Conservation (phyloP, 352 stramenopile genomes). For the Globisporangium yorkense region DNA sequence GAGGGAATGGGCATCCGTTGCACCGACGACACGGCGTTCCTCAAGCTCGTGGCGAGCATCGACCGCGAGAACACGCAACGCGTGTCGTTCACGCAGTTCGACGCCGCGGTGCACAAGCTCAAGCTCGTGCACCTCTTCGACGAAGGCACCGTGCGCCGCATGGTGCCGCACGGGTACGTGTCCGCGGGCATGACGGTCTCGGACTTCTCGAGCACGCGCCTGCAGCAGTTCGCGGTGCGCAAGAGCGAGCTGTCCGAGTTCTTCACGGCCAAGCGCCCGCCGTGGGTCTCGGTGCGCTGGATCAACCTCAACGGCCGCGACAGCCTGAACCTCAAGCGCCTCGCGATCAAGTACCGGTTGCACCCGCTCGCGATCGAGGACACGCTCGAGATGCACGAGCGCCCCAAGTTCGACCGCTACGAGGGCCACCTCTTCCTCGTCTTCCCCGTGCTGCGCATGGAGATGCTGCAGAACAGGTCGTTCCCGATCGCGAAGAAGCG, state of each 20-base stretch:
- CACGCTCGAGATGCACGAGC: conserved; percentile 82
- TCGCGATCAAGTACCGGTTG: conserved; percentile 86
- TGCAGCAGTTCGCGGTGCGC: conserved; percentile 63
- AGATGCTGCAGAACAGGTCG: conserved; percentile 36
- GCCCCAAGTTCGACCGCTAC: conserved; percentile 83
- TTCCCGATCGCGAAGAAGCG: conserved; percentile 28
- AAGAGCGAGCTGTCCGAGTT: conserved; percentile 51
- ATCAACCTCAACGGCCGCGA: conserved; percentile 82
- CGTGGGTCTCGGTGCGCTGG: conserved; percentile 83
- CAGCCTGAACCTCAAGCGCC: conserved; percentile 76
- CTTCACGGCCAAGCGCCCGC: conserved; percentile 64
- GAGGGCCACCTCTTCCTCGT: conserved; percentile 81
- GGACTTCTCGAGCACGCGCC: conserved; percentile 68
- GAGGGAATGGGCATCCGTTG: conserved; percentile 70
- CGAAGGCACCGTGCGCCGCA: conserved; percentile 49
- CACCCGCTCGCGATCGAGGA: conserved; percentile 84
- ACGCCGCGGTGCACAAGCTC: conserved; percentile 77
- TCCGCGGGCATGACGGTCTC: conserved; percentile 60
- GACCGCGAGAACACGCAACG: conserved; percentile 32
- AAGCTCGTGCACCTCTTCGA: conserved; percentile 87
- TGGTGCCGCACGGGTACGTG: conserved; percentile 44
- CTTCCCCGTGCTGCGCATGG: conserved; percentile 77
- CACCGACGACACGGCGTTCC: conserved; percentile 56
- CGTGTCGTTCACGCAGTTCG: conserved; percentile 71
- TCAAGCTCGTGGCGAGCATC: conserved; percentile 68